Conservation (phyloP, 192 early-diverging fungal species). For the Coemansia sp. region DNA sequence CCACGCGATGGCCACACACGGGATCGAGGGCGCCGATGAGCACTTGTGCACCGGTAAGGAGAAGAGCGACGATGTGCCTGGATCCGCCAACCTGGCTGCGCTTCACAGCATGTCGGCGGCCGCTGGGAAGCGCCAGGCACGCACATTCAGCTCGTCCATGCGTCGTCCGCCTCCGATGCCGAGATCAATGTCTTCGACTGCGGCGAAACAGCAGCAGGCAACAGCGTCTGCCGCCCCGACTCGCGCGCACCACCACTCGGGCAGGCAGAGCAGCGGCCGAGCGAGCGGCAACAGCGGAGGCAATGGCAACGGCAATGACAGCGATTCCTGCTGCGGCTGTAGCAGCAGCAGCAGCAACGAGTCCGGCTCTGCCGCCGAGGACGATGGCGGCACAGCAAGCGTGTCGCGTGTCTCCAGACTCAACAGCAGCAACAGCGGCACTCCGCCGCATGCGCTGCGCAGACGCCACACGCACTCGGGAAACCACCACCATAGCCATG, state of each 20-base stretch:
- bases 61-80: conserved; percentile 51
- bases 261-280: conserved; percentile 6
- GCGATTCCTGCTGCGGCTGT: not conserved
- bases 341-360: conserved; percentile 16
- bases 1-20: conserved; percentile 45
- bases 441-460: conserved; percentile 11
- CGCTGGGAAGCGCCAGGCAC: conserved; percentile 3
- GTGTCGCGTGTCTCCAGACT: not conserved
- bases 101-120: conserved; percentile 19
- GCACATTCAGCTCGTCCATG: conserved; percentile 17
- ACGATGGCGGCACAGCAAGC: conserved; percentile 9
- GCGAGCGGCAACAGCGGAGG: not conserved
- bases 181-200: not conserved
- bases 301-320: not conserved
- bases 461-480: conserved; percentile 4
- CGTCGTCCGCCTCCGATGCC: not conserved
- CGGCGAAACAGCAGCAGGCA: not conserved
- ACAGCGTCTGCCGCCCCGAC: not conserved
- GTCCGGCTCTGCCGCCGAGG: conserved; percentile 9
- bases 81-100: conserved; percentile 33
- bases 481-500: not conserved
- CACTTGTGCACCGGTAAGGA: conserved; percentile 31
- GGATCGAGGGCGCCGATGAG: conserved; percentile 39
- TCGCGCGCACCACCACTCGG: not conserved
- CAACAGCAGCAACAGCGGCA: not conserved